phyloP scores from a whole-genome alignment of 2,329 filamentous ascomycete genomes.

The Curvularia eragrostidis region DNA sequence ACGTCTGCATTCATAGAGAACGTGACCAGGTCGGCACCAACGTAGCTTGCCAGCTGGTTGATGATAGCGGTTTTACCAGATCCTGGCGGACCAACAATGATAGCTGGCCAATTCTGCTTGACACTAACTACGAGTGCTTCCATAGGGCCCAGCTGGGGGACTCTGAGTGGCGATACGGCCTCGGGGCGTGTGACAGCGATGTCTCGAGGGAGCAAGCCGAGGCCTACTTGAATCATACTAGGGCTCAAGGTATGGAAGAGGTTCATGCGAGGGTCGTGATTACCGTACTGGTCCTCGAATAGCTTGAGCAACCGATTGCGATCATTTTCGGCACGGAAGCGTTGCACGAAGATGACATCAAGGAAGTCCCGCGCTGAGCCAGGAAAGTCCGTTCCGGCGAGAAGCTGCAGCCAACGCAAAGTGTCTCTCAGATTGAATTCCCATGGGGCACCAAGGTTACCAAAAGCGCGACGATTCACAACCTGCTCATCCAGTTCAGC shows the following conservation, averaged over 20 bases:
- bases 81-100: conserved; percentile 84
- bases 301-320: conserved; percentile 68
- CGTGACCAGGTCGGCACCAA: conserved; percentile 77
- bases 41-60: conserved; percentile 77
- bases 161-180: conserved; percentile 25
- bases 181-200: conserved; percentile 36
- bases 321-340: conserved; percentile 79
- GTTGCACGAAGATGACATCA: conserved; percentile 81
- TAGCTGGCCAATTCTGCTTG: conserved; percentile 84
- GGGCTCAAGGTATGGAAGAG: conserved; percentile 75
- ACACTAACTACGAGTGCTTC: conserved; percentile 89
- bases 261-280: conserved; percentile 40
- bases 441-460: conserved; percentile 76
- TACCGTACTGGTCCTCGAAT: conserved; percentile 69
- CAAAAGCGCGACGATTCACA: conserved; percentile 61
- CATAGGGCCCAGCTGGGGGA: conserved; percentile 70
- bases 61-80: conserved; percentile 86
- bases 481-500: conserved; percentile 77
- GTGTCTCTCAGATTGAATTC: conserved; percentile 95
- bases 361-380: conserved; percentile 75
- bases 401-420: conserved; percentile 81
- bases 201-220: conserved; percentile 73
- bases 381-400: conserved; percentile 64
- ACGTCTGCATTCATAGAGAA: conserved; percentile 94
- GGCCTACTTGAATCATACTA: conserved; percentile 76